Conservation (phyloP, 2,329 filamentous ascomycete genomes). For the Botryotinia calthae region DNA sequence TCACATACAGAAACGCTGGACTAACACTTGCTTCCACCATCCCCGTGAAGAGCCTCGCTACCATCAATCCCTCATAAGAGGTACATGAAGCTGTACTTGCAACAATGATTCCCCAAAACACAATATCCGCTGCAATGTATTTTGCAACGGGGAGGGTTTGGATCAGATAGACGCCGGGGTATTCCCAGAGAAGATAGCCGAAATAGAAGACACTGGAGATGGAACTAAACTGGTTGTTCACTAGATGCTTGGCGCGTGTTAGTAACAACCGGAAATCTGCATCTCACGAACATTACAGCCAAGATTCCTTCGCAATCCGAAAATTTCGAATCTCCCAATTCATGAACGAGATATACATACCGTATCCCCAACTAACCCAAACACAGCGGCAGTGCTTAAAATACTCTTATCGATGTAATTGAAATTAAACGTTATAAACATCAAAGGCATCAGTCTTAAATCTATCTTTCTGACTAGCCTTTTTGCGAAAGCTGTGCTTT, state of each 20-base stretch:
- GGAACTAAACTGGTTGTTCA: slow-evolving; percentile 20
- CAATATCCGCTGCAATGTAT: slow-evolving; percentile 33
- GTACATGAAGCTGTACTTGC: slow-evolving; percentile 40
- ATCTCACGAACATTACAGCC: neutral
- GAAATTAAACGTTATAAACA: slow-evolving; percentile 57
- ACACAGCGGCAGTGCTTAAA: slow-evolving; percentile 45
- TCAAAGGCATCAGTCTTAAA: slow-evolving; percentile 49
- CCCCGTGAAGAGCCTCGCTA: slow-evolving; percentile 45
- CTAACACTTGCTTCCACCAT: slow-evolving; percentile 51
- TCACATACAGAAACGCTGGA: slow-evolving; percentile 54
- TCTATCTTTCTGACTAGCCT: slow-evolving; percentile 53
- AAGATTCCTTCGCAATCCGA: neutral
- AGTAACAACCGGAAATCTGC: neutral
- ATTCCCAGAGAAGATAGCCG: slow-evolving; percentile 37
- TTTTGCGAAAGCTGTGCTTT: neutral
- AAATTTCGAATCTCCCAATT: too few species aligned
- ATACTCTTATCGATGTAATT: slow-evolving; percentile 44
- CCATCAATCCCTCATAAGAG: slow-evolving; percentile 42
- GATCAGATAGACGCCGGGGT: slow-evolving; percentile 40
- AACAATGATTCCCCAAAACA: slow-evolving; percentile 39
- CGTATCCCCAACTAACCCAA: slow-evolving; percentile 47
- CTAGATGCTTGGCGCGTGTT: neutral
- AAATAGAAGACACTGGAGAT: slow-evolving; percentile 27
- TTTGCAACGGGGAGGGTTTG: slow-evolving; percentile 40
- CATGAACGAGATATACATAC: slow-evolving; percentile 3